Evolutionary conservation across 192 early-diverging fungal species (phyloP).

Genomic region (Thoreauomyces humboldtii): DNA sequence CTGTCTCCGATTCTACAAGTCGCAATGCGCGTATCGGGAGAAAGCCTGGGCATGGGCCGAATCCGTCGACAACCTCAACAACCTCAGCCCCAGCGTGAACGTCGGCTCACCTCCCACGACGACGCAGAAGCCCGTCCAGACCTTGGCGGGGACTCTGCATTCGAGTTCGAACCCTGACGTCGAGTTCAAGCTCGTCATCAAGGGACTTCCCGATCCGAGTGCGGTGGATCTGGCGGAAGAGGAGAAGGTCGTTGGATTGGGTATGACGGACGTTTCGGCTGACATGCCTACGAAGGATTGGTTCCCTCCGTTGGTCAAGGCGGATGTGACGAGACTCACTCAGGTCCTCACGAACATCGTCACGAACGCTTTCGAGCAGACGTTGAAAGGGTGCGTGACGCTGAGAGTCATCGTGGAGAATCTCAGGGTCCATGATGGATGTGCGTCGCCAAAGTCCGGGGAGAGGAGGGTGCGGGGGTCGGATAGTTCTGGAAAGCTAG

Average conservation of each 20-base stretch:
- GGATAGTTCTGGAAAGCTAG: neutral
- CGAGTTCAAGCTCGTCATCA: constrained; percentile 16
- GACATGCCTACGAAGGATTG: constrained; percentile 5
- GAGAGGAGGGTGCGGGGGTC: neutral
- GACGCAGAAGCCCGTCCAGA: too few relatives aligned
- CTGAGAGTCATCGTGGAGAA: constrained; percentile 18
- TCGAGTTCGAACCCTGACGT: neutral
- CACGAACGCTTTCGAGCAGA: constrained; percentile 24
- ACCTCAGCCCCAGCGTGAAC: too few relatives aligned
- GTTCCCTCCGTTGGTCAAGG: constrained; percentile 17
- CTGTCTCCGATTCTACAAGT: constrained; percentile 8
- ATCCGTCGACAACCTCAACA: neutral
- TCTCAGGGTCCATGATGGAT: neutral
- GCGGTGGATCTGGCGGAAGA: neutral
- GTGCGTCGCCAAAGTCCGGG: neutral
- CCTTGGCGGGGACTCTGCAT: too few relatives aligned
- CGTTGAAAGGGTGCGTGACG: constrained; percentile 5
- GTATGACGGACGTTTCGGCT: constrained; percentile 1
- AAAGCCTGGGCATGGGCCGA: neutral
- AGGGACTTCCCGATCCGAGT: constrained; percentile 5
- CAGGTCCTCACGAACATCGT: constrained; percentile 27
- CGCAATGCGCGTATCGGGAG: constrained; percentile 8
- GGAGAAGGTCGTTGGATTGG: constrained; percentile 1
- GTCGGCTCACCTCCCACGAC: too few relatives aligned
- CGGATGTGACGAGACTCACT: constrained; percentile 11